A percentile compares a stretch with the other conserved stretches of the same genome.
Evolutionary conservation across 2,329 filamentous ascomycete genomes (phyloP).

Genomic region (Lachnellula suecica): DNA sequence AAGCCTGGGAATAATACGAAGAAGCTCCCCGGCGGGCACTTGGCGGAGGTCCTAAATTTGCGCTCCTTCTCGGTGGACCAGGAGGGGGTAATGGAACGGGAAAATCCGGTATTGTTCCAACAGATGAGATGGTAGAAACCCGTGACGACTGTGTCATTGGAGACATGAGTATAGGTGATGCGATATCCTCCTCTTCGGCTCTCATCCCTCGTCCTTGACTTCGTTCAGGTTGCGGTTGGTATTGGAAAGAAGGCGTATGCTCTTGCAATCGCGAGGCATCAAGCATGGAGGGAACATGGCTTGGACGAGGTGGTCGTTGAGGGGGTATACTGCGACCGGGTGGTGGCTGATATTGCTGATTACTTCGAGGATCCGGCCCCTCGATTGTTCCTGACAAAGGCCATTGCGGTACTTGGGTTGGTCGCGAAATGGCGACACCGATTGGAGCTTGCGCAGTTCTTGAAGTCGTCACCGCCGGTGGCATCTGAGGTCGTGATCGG

Average conservation of each 20-base stretch:
- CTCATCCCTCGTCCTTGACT: constrained; percentile 2
- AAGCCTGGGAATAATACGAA: constrained; percentile 64
- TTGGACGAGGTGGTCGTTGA: constrained; percentile 59
- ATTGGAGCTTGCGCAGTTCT: constrained; percentile 23
- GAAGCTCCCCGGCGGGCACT: constrained; percentile 59
- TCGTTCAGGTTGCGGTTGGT: constrained; percentile 35
- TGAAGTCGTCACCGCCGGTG: constrained; percentile 17
- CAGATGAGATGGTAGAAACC: constrained; percentile 52
- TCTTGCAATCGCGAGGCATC: constrained; percentile 57
- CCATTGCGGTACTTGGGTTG: constrained; percentile 52
- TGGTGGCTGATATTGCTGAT: constrained; percentile 48
- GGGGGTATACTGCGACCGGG: constrained; percentile 52
- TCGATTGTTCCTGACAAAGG: constrained; percentile 39
- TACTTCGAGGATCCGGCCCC: constrained; percentile 11
- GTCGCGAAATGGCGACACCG: constrained; percentile 48
- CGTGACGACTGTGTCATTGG: constrained; percentile 50
- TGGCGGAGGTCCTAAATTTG: constrained; percentile 59
- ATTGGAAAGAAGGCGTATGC: constrained; percentile 53
- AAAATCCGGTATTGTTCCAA: constrained; percentile 57
- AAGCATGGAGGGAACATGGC: constrained; percentile 57
- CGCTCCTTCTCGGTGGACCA: constrained; percentile 43
- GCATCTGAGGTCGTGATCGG: constrained; percentile 25
- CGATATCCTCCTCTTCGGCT: constrained; percentile 20
- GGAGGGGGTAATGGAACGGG: constrained; percentile 24
- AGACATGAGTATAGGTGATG: constrained; percentile 39